Base-by-base conservation (phyloP, 2,329 filamentous ascomycete species). In the Drechslerella dactyloides region DNA sequence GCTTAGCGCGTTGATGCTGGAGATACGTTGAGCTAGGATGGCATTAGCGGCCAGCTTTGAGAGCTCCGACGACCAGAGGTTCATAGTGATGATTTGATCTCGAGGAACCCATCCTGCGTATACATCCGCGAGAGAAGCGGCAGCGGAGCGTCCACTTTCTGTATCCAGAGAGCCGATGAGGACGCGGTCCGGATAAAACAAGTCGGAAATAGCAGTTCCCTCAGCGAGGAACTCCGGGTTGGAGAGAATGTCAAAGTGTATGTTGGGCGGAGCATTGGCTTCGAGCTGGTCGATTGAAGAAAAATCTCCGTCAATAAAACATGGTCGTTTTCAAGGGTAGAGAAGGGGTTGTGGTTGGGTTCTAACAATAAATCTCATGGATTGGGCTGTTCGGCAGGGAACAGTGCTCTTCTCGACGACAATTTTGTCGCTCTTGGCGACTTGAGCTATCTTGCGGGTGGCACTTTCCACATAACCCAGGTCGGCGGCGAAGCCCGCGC, bases 401-500 rank as follows among this genome's bases (percentile, higher is more conserved):
- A 93, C 90, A 0, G 90, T 93, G 63, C 86, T 89, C 81, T 93
- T 93, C 81, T 93, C 90, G 19, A 93, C 90, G 56, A 93, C 86
- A 62, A 93, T 90, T 61, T 88, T 86, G 53, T 87, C 87, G 17
- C 84, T 81, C 30, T 84, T 86, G 1, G 89, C 88, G 73, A 87
- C 82, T 74, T 85, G 82, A 8, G 89, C 90, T 35, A 93, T 87
- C 62, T 86, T 85, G 56, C 84, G 83, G 0, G 86, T 86, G 4
- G 89, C 89, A 17, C 85, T 85, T 78, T 93, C 89, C 24, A 93
- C 85, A 10, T 86, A 86, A 0, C 85, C 86, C 81, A 93, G 85
- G 75, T 93, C 89, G 15, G 89, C 89, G 0, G 90, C 89, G 74
- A 83, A 84, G 10, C 89, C 89, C 3, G 87, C 86, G 53, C 90